Percentiles rank a stretch among this genome's conserved stretches.
Evolutionary conservation across 257 asterid species (phyloP).

Genomic region (Jacaranda mimosifolia): DNA sequence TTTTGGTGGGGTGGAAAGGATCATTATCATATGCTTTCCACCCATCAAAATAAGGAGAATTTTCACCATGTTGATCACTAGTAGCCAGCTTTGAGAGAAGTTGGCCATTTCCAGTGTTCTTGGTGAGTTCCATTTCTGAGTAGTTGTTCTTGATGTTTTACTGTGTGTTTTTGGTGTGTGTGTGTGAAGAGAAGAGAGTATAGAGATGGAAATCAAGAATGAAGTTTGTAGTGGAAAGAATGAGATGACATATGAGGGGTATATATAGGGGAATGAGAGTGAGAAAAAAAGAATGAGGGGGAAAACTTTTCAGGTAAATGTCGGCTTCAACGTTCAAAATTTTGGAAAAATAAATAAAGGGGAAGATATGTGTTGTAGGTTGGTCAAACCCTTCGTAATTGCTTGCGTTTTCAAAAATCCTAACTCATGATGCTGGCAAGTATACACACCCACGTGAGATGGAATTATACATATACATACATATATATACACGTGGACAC

Average conservation of each 20-base stretch:
- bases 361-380: background rate
- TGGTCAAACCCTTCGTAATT: constrained; percentile 36
- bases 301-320: constrained; percentile 38
- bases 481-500: background rate
- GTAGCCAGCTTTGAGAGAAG: constrained; percentile 66
- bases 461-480: too few relatives aligned
- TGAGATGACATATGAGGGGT: constrained; percentile 28
- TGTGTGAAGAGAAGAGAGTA: background rate
- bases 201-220: background rate
- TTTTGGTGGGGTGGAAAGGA: constrained; percentile 72
- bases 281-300: constrained; percentile 4
- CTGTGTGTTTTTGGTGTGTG: background rate
- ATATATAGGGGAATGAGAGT: constrained; percentile 43
- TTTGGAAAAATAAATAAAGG: constrained; percentile 37
- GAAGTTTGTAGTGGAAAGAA: background rate
- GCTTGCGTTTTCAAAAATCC: constrained; percentile 39
- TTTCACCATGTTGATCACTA: constrained; percentile 77
- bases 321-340: constrained; percentile 62
- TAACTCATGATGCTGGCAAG: background rate
- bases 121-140: constrained; percentile 45
- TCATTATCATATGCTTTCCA: constrained; percentile 84
- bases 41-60: constrained; percentile 87
- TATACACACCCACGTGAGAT: background rate
- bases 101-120: constrained; percentile 18
- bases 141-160: background rate